Conservation (phyloP, 1,284 basidiomycete species). For the Naganishia albida region DNA sequence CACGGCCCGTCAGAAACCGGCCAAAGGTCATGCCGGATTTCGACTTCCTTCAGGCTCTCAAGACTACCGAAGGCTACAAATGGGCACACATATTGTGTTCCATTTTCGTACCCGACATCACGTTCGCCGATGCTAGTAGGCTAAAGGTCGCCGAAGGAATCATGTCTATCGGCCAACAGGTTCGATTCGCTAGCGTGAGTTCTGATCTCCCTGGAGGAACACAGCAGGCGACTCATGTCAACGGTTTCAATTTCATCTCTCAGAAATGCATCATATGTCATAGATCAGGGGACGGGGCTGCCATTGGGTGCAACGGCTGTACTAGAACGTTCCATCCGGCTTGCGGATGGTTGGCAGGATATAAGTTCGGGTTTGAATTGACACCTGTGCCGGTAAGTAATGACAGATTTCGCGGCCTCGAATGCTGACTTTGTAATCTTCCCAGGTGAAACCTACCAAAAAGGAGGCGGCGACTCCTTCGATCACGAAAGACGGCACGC, state of each 20-base stretch:
- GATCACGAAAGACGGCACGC: slow-evolving; percentile 7
- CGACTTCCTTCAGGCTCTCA: slow-evolving; percentile 77
- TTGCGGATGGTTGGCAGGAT: slow-evolving; percentile 81
- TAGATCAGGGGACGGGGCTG: slow-evolving; percentile 69
- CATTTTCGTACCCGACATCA: slow-evolving; percentile 79
- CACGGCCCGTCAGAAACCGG: slow-evolving; percentile 38
- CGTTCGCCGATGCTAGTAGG: slow-evolving; percentile 70
- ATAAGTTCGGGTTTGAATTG: slow-evolving; percentile 87
- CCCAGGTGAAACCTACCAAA: slow-evolving; percentile 68
- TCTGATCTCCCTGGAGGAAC: background rate
- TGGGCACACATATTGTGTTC: slow-evolving; percentile 92
- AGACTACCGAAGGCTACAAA: slow-evolving; percentile 89
- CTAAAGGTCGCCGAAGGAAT: slow-evolving; percentile 84
- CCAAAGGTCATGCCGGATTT: slow-evolving; percentile 59
- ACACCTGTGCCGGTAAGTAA: slow-evolving; percentile 2
- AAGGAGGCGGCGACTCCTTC: slow-evolving; percentile 43
- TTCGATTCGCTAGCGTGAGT: slow-evolving; percentile 38
- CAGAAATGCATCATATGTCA: slow-evolving; percentile 62
- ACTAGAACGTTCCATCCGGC: slow-evolving; percentile 77
- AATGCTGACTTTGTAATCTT: slow-evolving; percentile 31
- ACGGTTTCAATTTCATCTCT: slow-evolving; percentile 51
- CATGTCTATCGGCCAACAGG: slow-evolving; percentile 61
- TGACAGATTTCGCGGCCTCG: background rate
- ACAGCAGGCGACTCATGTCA: background rate
- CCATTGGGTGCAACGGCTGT: slow-evolving; percentile 81